These are phyloP conservation scores for Talaromyces piceae DNA, from an alignment of 2,329 filamentous ascomycete genomes.

Conservation along the genomic window DNA sequence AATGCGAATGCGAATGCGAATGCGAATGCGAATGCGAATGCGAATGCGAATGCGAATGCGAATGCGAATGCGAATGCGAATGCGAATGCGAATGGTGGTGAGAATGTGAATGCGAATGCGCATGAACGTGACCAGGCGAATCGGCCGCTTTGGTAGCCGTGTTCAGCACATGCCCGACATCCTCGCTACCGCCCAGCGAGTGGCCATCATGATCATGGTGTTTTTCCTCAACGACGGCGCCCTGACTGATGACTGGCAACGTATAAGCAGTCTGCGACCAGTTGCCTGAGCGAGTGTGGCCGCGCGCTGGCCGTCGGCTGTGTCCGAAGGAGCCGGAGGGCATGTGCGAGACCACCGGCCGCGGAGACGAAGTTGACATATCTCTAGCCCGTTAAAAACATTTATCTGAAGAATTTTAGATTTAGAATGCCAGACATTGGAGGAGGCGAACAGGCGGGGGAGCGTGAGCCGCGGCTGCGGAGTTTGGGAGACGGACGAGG, in stretches of 20 bases:
- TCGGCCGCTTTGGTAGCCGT: neutral
- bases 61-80: constrained; percentile 2
- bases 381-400: neutral
- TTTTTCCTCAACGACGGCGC: constrained; percentile 19
- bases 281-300: constrained; percentile 28
- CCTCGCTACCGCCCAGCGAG: neutral
- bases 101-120: constrained; percentile 31
- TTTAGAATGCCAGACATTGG: no score
- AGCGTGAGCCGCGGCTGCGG: neutral
- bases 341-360: constrained; percentile 23
- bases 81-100: neutral
- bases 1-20: constrained; percentile 5
- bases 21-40: constrained; percentile 1
- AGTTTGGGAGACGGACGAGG: no score
- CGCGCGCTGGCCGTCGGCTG: constrained; percentile 22
- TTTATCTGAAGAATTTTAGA: neutral
- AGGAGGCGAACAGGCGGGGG: neutral
- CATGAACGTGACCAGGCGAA: constrained; percentile 27
- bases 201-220: constrained; percentile 22
- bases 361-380: constrained; percentile 28
- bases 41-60: constrained; percentile 11
- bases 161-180: neutral
- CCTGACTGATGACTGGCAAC: constrained; percentile 16
- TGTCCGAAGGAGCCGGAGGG: constrained; percentile 19
- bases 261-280: constrained; percentile 21